Base-by-base conservation (phyloP, 441 rosid genomes). In the Viola pubescens region DNA sequence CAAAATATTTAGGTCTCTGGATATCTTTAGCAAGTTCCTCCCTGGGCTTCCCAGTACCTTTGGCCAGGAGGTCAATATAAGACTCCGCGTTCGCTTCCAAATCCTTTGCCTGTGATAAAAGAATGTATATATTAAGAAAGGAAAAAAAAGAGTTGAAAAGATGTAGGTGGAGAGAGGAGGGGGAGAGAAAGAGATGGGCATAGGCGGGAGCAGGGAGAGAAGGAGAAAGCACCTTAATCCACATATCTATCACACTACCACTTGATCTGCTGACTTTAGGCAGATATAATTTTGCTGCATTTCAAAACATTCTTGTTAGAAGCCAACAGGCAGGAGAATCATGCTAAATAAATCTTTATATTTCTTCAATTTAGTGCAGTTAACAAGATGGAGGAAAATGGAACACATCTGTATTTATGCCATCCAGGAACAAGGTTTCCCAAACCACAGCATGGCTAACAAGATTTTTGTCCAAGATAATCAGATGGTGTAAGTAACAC, bases 221-320 rank as follows among this genome's bases (percentile, higher is more conserved):
- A 37, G 37, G 58, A 53, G 34, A 39, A 11, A 8, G 9, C 6
- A 89, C 96, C 95, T 85, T 83, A 66, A 81, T 73, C 91, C 94
- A 89, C 96, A 87, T 85, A 69, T 91, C 96, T 52, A 77, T 80
- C 49, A 61, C 89, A 61, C 86, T 77, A 58, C 96, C 98, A 55
- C 88, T 81, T 11, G 96, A 89, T 73, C 66, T 81, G 62, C 62
- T 70, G 55, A 85, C 83, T 75, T 77, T 80, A 26, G 98, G 98
- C 69, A 88, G 73, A 69, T 87, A 78, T n/a, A 91, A 55, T 65
- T 80, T 87, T 43, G 87, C 98, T 91, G 95, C 79, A 82, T 55
- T 52, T 59, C 37, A 59, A 48, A 26, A 62, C 58, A 48, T 60
- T 37, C 46, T 26, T 7, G 46, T 72, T 44, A 70, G 55, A 14